A percentile compares a stretch with the other conserved stretches of the same genome.
Conservation (phyloP, 2,329 filamentous ascomycete species). For the Periglandula ipomoeae region DNA sequence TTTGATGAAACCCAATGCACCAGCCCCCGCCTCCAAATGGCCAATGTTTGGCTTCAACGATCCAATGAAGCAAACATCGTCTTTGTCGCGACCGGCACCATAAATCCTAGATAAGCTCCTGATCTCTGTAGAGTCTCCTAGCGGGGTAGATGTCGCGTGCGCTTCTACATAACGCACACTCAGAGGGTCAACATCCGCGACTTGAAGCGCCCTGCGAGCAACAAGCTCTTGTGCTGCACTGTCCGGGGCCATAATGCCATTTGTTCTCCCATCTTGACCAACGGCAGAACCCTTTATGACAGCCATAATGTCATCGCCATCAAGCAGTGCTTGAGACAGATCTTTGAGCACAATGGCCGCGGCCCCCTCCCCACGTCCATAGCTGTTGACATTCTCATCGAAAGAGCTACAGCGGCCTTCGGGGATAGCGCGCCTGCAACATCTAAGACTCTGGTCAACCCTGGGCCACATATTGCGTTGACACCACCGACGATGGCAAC, state of each 20-base stretch:
- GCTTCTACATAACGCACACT: slow-evolving; percentile 31
- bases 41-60: slow-evolving; percentile 19
- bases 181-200: slow-evolving; percentile 18
- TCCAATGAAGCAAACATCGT: slow-evolving; percentile 19
- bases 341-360: slow-evolving; percentile 33
- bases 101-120: slow-evolving; percentile 26
- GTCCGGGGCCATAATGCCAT: slow-evolving; percentile 30
- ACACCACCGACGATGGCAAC: slow-evolving; percentile 20
- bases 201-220: slow-evolving; percentile 23
- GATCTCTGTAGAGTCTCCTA: slow-evolving; percentile 38
- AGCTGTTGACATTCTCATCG: slow-evolving; percentile 36
- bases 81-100: slow-evolving; percentile 19
- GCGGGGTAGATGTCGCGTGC: slow-evolving; percentile 38
- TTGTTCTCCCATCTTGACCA: slow-evolving; percentile 30
- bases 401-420: slow-evolving; percentile 24
- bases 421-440: slow-evolving; percentile 16
- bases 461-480: slow-evolving; percentile 17
- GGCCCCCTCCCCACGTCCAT: slow-evolving; percentile 38
- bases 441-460: slow-evolving; percentile 15
- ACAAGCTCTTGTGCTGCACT: slow-evolving; percentile 24
- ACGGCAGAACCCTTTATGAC: slow-evolving; percentile 28
- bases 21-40: slow-evolving; percentile 18
- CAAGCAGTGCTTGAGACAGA: slow-evolving; percentile 29
- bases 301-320: slow-evolving; percentile 25
- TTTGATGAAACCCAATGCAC: slow-evolving; percentile 19